Evolutionary conservation across 352 stramenopile genomes (phyloP).

Genomic region (Globisporangium splendens): DNA sequence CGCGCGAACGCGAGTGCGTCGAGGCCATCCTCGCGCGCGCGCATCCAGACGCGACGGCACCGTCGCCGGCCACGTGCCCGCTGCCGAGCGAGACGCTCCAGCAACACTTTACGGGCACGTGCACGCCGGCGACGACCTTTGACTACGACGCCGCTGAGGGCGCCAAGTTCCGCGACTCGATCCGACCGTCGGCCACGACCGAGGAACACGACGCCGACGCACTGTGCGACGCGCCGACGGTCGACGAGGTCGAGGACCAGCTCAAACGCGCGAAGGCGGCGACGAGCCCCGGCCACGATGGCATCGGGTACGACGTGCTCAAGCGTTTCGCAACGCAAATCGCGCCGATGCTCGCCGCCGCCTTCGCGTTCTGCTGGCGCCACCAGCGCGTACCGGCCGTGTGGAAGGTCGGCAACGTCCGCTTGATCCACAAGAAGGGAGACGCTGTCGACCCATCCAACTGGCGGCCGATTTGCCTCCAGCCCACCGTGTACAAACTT

Average conservation of each 20-base stretch:
- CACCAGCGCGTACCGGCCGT: slow-evolving; percentile 10
- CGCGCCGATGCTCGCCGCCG: slow-evolving; percentile 4
- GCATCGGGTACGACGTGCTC: too few relatives aligned
- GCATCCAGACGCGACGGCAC: too few relatives aligned
- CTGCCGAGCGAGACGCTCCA: too few relatives aligned
- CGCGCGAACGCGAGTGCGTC: too few relatives aligned
- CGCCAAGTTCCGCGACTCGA: background rate
- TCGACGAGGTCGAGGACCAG: slow-evolving; percentile 23
- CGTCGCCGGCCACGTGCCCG: too few relatives aligned
- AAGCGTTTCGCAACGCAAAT: slow-evolving; percentile 9
- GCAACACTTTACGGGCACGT: too few relatives aligned
- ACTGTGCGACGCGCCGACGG: background rate
- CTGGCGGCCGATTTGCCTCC: slow-evolving; percentile 28
- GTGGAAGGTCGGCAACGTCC: slow-evolving; percentile 19
- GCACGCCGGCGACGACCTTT: too few relatives aligned
- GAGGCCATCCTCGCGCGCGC: too few relatives aligned
- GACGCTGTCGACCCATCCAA: slow-evolving; percentile 1
- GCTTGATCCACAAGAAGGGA: slow-evolving; percentile 27
- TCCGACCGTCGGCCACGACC: background rate
- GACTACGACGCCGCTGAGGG: too few relatives aligned
- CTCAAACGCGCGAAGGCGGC: background rate
- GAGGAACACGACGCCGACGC: too few relatives aligned
- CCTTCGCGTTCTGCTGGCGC: slow-evolving; percentile 17
- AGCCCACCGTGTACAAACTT: slow-evolving; percentile 32
- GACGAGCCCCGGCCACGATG: slow-evolving; percentile 5